Percentiles rank a stretch among this genome's conserved stretches.
Evolutionary conservation across 305 asterid species (phyloP).

Genomic region (Striga hermonthica): DNA sequence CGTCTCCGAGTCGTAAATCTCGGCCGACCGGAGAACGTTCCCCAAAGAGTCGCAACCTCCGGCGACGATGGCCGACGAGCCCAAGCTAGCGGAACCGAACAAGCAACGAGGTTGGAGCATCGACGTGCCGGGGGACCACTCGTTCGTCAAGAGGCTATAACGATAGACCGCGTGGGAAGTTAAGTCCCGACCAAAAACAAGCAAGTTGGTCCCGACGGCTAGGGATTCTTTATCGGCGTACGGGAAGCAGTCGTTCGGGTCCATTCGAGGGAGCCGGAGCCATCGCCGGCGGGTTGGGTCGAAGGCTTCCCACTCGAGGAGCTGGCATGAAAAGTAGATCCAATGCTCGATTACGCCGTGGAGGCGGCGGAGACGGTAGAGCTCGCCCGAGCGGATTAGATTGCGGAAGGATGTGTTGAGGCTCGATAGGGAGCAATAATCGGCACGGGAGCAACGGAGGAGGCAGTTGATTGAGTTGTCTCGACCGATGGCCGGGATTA

Average conservation of each 20-base stretch:
- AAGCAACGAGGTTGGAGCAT: conserved; percentile 57
- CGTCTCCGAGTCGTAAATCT: conserved; percentile 56
- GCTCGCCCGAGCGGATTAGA: conserved; percentile 52
- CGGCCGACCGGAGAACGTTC: conserved; percentile 49
- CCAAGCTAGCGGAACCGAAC: conserved; percentile 73
- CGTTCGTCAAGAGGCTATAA: conserved; percentile 58
- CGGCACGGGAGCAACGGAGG: conserved; percentile 59
- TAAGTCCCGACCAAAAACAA: conserved; percentile 65
- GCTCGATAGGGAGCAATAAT: conserved; percentile 53
- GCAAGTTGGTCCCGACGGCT: conserved; percentile 81
- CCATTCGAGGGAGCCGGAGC: conserved; percentile 61
- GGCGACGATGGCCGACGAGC: conserved; percentile 69
- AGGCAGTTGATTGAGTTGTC: conserved; percentile 72
- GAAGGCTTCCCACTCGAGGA: conserved; percentile 74
- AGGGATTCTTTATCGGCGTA: conserved; percentile 69
- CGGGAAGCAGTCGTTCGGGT: conserved; percentile 52
- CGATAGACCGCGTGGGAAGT: conserved; percentile 53
- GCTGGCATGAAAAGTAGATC: conserved; percentile 71
- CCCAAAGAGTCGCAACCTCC: conserved; percentile 69
- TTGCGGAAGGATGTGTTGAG: conserved; percentile 58
- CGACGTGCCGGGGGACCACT: conserved; percentile 60
- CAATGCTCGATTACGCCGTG: conserved; percentile 61
- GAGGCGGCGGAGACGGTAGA: conserved; percentile 53
- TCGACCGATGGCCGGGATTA: conserved; percentile 54
- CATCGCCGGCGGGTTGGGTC: conserved; percentile 57